phyloP scores from a whole-genome alignment of 2,329 filamentous ascomycete genomes.

The Zymoseptoria ardabiliae region DNA sequence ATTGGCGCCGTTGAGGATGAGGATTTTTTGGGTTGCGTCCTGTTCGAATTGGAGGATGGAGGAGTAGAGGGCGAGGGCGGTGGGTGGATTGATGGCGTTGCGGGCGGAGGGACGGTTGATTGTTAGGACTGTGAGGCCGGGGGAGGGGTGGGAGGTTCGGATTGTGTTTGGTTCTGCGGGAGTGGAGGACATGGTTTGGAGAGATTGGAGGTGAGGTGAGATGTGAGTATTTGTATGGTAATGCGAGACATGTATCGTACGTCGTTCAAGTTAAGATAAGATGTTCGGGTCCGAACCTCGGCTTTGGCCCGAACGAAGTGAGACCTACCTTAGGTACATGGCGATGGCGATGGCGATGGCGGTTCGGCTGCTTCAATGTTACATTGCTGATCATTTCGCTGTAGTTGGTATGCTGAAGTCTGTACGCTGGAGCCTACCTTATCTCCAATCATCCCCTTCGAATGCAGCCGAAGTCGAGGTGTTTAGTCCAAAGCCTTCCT shows the following conservation, averaged over 20 bases:
- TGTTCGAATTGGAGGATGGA: conserved; percentile 46
- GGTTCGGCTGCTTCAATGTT: too few relatives aligned
- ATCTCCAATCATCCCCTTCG: too few relatives aligned
- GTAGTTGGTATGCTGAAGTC: too few relatives aligned
- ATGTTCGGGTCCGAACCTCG: too few relatives aligned
- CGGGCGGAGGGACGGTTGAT: conserved; percentile 45
- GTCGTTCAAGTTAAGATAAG: background rate
- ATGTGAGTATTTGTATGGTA: background rate
- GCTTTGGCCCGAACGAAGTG: too few relatives aligned
- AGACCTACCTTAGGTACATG: too few relatives aligned
- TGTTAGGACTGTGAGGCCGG: conserved; percentile 49
- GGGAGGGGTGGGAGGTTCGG: conserved; percentile 13
- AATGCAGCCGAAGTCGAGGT: too few relatives aligned
- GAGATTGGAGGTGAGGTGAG: background rate
- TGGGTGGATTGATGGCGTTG: conserved; percentile 47
- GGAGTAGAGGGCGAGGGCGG: conserved; percentile 41
- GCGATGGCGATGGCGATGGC: too few relatives aligned
- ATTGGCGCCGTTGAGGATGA: conserved; percentile 43
- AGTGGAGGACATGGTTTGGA: background rate
- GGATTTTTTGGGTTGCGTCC: conserved; percentile 46
- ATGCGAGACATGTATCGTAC: background rate
- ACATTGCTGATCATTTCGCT: too few relatives aligned
- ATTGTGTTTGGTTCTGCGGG: conserved; percentile 15
- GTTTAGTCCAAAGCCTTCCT: too few relatives aligned
- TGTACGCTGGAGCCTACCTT: too few relatives aligned